Conservation (phyloP, 1,139 yeast genomes). For the Suhomyces choctaworum region DNA sequence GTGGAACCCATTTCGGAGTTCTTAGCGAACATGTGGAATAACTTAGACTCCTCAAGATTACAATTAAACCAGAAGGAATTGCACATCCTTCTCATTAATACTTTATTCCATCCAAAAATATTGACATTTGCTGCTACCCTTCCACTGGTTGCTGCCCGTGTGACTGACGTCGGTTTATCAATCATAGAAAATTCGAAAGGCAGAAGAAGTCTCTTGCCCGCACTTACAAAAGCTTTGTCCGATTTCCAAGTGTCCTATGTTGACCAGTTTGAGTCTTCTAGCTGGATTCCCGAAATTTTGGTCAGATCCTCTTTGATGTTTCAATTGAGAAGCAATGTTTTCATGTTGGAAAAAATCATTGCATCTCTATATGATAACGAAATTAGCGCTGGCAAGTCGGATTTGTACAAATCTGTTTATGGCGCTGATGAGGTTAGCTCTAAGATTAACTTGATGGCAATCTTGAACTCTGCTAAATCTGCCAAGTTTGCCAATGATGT, state of each 20-base stretch:
- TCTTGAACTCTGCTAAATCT: constrained; percentile 38
- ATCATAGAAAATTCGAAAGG: constrained; percentile 56
- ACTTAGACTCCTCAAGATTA: constrained; percentile 59
- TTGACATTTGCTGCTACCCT: constrained; percentile 24
- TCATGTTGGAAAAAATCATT: constrained; percentile 59
- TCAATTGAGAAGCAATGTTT: constrained; percentile 59
- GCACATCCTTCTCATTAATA: constrained; percentile 55
- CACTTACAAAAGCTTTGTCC: constrained; percentile 47
- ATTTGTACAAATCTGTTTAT: constrained; percentile 52
- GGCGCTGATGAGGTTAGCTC: constrained; percentile 62
- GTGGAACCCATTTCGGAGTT: constrained; percentile 29
- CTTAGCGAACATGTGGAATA: constrained; percentile 54
- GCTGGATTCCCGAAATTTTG: constrained; percentile 59
- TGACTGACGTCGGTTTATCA: constrained; percentile 42
- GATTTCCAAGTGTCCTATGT: constrained; percentile 36
- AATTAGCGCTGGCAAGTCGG: constrained; percentile 25
- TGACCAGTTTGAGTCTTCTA: constrained; percentile 35
- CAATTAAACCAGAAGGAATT: constrained; percentile 64
- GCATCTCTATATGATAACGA: constrained; percentile 49
- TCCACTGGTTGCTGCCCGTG: constrained; percentile 21
- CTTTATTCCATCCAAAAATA: constrained; percentile 34
- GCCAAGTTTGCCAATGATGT: constrained; percentile 38
- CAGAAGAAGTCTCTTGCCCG: constrained; percentile 70
- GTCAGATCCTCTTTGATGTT: constrained; percentile 46
- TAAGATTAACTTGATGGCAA: constrained; percentile 50